Conservation (phyloP, 345 rosid genomes). For the Aquilaria malaccensis region DNA sequence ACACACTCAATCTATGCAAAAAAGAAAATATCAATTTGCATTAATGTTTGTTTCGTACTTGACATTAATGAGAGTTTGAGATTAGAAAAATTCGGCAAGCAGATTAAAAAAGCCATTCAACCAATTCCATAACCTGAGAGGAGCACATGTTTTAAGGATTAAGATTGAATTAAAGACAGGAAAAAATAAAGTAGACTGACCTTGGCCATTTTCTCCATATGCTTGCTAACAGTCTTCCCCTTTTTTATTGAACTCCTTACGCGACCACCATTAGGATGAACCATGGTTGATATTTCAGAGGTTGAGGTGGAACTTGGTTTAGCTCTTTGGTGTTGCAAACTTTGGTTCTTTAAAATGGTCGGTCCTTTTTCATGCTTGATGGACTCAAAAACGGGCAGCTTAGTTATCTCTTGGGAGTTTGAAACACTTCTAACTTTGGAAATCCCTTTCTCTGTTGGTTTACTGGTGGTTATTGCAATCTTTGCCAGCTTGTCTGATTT, state of each 20-base stretch:
- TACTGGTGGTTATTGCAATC: slow-evolving; percentile 19
- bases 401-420: slow-evolving; percentile 30
- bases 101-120: too few species aligned
- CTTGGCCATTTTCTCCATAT: background rate
- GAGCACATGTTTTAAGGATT: too few species aligned
- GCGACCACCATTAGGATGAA: slow-evolving; percentile 15
- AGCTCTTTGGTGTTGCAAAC: slow-evolving; percentile 9
- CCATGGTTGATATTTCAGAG: slow-evolving; percentile 9
- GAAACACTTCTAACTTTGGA: slow-evolving; percentile 31
- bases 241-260: slow-evolving; percentile 17
- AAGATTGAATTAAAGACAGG: too few species aligned
- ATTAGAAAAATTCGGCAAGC: too few species aligned
- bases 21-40: background rate
- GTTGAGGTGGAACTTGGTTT: slow-evolving; percentile 21
- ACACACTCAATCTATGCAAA: slow-evolving; percentile 36
- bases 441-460: slow-evolving; percentile 23
- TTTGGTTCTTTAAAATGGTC: slow-evolving; percentile 18
- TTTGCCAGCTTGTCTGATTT: slow-evolving; percentile 28
- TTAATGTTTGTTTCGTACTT: background rate
- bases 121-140: too few species aligned
- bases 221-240: slow-evolving; percentile 21
- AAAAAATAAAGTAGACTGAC: background rate
- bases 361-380: slow-evolving; percentile 31
- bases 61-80: too few species aligned
- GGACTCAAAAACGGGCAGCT: slow-evolving; percentile 19